Base-by-base conservation (phyloP, 2,329 filamentous ascomycete species). In the Dendryphion nanum region DNA sequence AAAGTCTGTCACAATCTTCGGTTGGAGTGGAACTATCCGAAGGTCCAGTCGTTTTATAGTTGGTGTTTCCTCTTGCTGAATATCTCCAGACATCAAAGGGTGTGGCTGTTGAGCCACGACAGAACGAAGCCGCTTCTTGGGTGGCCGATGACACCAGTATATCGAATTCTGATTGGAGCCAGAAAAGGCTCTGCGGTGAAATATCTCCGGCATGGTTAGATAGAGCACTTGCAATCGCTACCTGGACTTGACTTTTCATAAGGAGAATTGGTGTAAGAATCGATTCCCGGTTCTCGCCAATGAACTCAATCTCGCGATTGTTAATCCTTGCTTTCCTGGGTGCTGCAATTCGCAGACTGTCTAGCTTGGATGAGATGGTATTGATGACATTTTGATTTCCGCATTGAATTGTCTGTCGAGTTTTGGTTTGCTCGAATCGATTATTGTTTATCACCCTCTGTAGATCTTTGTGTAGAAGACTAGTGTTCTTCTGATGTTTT, bases 91-190 rank as follows among this genome's bases (percentile, higher is more conserved):
- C 10, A 23, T 40, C 37, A 15, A 40, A 23, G 19, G 37, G 12
- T 28, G 15, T 44, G 20, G 33, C 28, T 24, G 32, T 39, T 18
- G 33, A 44, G n/a, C 29, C 37, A 16, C n/a, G 33, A 30, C 13
- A 33, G 30, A 21, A 28, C 7, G 32, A 20, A 7, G 31, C 37
- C 5, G 24, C 18, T 21, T 40, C 37, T 34, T 40, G 37, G 5
- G 19, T 15, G 17, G 37, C 32, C 5, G 37, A 35, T n/a, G 23
- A 34, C 12, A 40, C 17, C 5, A 40, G 37, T 8, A 8, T 20
- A 8, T 35, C 24, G 32, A 40, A 30, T 30, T 40, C 31, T 5
- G 23, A 35, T 32, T 29, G 20, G n/a, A 39, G 19, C 37, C 32
- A 40, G 16, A 15, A 16, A 10, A 39, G 20, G 20, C 35, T 30